Conservation (phyloP, 2,329 filamentous ascomycete genomes). For the Hypoxylon sp. region DNA sequence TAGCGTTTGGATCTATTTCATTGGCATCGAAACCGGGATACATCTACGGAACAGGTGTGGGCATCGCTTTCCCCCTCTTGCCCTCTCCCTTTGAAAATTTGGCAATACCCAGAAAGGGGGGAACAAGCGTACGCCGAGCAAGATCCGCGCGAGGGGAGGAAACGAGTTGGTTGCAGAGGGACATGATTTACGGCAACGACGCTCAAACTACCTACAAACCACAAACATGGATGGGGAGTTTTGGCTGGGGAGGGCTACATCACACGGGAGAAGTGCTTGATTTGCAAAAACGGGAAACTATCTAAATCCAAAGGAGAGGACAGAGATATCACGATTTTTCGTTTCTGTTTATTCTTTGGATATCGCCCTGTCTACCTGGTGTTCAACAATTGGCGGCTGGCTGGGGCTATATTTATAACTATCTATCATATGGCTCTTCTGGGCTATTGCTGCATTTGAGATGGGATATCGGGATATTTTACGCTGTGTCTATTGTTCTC, state of each 20-base stretch:
- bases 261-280: conserved; percentile 10
- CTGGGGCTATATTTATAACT: conserved; percentile 10
- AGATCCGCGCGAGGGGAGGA: not conserved
- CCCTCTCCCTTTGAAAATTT: not conserved
- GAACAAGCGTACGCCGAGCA: not conserved
- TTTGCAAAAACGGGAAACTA: conserved; percentile 8
- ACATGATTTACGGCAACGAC: conserved; percentile 9
- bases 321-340: conserved; percentile 10
- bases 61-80: not conserved
- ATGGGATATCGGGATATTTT: conserved; percentile 13
- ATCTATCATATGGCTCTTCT: conserved; percentile 7
- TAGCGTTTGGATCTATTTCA: conserved; percentile 16
- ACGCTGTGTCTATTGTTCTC: conserved; percentile 7
- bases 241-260: conserved; percentile 15
- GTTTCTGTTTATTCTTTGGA: conserved; percentile 5
- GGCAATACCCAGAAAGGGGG: not conserved
- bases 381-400: conserved; percentile 18
- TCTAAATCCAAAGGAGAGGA: conserved; percentile 8
- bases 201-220: conserved; percentile 14
- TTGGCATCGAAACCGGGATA: conserved; percentile 11
- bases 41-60: not conserved
- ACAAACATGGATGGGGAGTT: conserved; percentile 36
- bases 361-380: not conserved
- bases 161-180: not conserved
- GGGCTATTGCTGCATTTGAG: conserved; percentile 27